Evolutionary conservation across 2,329 filamentous ascomycete species (phyloP), one percentile per base, ranked within the genome.

Genomic region (Hortaea werneckii): DNA sequence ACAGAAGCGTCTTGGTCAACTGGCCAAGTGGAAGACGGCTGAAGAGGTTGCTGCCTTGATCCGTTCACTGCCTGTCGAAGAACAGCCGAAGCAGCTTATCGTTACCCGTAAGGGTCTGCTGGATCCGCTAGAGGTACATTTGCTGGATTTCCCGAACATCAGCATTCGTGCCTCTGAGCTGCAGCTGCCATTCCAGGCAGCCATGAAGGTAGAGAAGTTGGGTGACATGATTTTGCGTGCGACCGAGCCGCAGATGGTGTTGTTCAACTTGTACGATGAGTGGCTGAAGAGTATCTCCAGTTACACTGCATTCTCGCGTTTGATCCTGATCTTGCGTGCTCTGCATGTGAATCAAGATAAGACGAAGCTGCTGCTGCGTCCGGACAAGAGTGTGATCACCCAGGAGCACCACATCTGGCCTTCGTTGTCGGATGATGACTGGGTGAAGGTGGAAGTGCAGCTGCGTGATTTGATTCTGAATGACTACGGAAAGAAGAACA

Each of bases 401-500:
- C 88, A 96, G 58, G 89, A 96, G 61, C 92, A 98, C 69, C 92
- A 98, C 65, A 98, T 98, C 63, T 98, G 92, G 92, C 92, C 92
- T 1, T 83, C 87, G 0, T 72, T 98, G 45, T 83, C 86, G 0
- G 92, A 98, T 54, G 92, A 98, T 58, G 89, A 95, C 52, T 98
- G 92, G 92, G 92, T 98, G 69, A 95, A 95, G 78, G 87, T 98
- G n/a, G 92, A 98, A 74, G 88, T 88, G 40, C 87, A 94, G 63
- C 74, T 98, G 37, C 83, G 92, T 65, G 92, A 98, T 73, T 73
- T 98, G 54, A 98, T 98, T 59, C 65, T 98, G 56, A 95, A 96
- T 56, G 92, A 98, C 64, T 98, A 98, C 64, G 92, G 92, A 63
- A 98, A 96, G 79, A 98, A 98, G 78, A 98, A 98, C 74, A 98